Evolutionary conservation across 345 rosid genomes (phyloP).

Genomic region (Chamaenerion angustifolium): DNA sequence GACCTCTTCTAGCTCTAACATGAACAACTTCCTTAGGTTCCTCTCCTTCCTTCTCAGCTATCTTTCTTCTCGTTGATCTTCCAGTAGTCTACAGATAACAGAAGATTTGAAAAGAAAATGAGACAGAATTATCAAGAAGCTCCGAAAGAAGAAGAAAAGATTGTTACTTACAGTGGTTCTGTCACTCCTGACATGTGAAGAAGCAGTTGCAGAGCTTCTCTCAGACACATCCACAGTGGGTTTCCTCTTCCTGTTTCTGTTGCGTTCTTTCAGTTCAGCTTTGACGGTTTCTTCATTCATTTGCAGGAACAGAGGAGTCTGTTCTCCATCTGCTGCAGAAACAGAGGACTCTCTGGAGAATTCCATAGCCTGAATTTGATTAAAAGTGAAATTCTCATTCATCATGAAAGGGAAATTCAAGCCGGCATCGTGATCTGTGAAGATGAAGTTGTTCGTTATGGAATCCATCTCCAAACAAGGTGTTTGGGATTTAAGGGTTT

Average conservation of each 20-base stretch:
- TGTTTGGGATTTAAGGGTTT: conserved; percentile 5
- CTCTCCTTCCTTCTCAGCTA: conserved; percentile 14
- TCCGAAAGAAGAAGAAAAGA: neutral
- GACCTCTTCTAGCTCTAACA: conserved; percentile 47
- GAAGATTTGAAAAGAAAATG: neutral
- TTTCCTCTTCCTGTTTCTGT: conserved; percentile 8
- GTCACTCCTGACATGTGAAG: conserved; percentile 3
- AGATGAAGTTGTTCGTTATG: neutral
- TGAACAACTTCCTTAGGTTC: conserved; percentile 32
- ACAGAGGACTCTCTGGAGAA: conserved; percentile 4
- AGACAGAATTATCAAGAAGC: too few species aligned
- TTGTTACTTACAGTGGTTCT: neutral
- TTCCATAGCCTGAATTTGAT: neutral
- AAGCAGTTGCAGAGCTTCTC: conserved; percentile 8
- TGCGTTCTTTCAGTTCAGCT: neutral
- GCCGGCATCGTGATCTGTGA: neutral
- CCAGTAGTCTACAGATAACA: conserved; percentile 14
- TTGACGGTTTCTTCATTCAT: neutral
- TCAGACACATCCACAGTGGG: conserved; percentile 4
- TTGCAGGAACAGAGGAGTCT: neutral
- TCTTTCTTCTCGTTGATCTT: conserved; percentile 25
- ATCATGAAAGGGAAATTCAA: neutral
- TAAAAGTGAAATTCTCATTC: neutral
- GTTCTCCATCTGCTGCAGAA: conserved; percentile 6
- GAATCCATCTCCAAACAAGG: conserved; percentile 8